These are phyloP conservation scores for Phaeophleospora eucalypticola DNA, from an alignment of 2,329 filamentous ascomycete species.

Conservation along the genomic window DNA sequence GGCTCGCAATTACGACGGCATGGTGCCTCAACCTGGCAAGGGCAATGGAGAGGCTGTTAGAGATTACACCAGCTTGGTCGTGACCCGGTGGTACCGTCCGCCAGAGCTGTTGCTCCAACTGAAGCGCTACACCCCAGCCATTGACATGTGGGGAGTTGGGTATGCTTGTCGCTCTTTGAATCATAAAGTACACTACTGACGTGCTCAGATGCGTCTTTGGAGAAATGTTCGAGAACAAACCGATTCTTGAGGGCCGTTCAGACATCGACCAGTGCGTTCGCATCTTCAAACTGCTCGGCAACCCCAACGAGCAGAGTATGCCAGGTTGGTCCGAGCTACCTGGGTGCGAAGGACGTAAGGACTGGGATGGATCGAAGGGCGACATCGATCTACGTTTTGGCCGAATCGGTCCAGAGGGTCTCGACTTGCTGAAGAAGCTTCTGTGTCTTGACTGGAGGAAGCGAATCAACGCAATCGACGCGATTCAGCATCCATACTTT, in stretches of 20 bases:
- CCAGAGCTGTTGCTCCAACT: constrained; percentile 87
- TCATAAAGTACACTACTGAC: constrained; percentile 21
- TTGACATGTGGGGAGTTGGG: constrained; percentile 98
- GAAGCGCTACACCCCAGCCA: constrained; percentile 89
- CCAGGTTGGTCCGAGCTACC: constrained; percentile 82
- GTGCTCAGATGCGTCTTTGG: constrained; percentile 87
- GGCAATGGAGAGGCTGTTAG: constrained; percentile 80
- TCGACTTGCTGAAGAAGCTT: constrained; percentile 76
- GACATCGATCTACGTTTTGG: constrained; percentile 68
- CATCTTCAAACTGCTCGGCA: constrained; percentile 89
- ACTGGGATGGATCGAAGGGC: constrained; percentile 57
- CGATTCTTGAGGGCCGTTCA: constrained; percentile 84
- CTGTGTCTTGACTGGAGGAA: constrained; percentile 84
- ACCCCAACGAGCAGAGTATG: constrained; percentile 87
- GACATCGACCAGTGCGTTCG: constrained; percentile 86
- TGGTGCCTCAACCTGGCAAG: constrained; percentile 67
- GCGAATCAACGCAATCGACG: constrained; percentile 89
- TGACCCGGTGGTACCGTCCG: constrained; percentile 94
- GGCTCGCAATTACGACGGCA: constrained; percentile 86
- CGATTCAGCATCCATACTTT: constrained; percentile 89
- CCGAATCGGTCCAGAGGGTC: constrained; percentile 55
- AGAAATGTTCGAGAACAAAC: constrained; percentile 92
- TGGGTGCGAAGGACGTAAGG: constrained; percentile 69
- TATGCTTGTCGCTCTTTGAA: constrained; percentile 42
- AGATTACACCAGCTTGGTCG: constrained; percentile 94